These are phyloP conservation scores for Botrytis sinoallii DNA, from an alignment of 2,329 filamentous ascomycete genomes.

Conservation along the genomic window DNA sequence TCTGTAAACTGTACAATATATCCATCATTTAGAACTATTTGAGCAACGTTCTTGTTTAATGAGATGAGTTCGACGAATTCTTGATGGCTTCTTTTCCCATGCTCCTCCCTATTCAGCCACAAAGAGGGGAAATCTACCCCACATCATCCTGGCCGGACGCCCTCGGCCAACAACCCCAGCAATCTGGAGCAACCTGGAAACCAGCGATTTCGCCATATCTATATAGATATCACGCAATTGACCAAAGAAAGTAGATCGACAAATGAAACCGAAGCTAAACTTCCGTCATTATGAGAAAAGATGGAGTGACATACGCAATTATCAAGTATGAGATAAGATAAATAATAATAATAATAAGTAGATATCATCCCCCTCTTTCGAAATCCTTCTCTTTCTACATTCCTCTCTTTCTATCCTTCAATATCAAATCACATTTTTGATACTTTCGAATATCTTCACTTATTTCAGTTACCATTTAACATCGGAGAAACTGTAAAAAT, in stretches of 20 bases:
- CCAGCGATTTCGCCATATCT: conserved; percentile 12
- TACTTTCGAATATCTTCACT: conserved; percentile 8
- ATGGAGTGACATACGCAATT: conserved; percentile 7
- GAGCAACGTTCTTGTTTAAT: background rate
- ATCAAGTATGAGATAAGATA: background rate
- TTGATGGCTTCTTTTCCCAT: no score
- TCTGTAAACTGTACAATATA: background rate
- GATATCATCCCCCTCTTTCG: background rate
- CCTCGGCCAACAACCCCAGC: conserved; percentile 2
- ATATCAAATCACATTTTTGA: background rate
- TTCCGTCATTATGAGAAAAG: background rate
- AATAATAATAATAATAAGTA: background rate
- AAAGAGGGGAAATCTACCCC: conserved; percentile 2
- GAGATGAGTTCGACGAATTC: background rate
- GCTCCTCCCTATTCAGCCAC: background rate
- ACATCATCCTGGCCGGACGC: background rate
- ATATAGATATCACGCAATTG: conserved; percentile 19
- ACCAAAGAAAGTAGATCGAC: conserved; percentile 10
- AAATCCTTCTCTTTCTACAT: background rate
- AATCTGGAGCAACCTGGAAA: background rate
- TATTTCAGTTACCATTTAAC: background rate
- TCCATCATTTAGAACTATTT: background rate
- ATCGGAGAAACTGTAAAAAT: conserved; percentile 14
- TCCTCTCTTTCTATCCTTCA: background rate
- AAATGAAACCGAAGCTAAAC: background rate